Conservation (phyloP, 176 grass and related monocot species). For the Carex myosuroides region DNA sequence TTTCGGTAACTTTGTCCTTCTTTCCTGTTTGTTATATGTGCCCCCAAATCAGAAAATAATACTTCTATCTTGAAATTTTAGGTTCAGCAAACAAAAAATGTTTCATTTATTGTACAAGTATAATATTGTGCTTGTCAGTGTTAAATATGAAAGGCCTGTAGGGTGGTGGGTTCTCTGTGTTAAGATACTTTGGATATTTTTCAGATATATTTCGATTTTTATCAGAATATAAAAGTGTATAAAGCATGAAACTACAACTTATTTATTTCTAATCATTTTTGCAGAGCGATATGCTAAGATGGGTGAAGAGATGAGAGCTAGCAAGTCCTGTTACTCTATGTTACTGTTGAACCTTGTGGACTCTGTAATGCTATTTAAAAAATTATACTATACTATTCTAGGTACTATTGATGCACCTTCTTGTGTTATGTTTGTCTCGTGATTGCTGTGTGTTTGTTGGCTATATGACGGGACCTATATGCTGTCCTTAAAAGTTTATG, state of each 20-base stretch:
- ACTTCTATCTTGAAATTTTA: not conserved
- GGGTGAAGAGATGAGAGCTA: not conserved
- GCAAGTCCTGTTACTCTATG: slow-evolving; percentile 1
- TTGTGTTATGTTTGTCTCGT: not conserved
- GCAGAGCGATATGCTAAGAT: not conserved
- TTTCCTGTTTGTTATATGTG: not conserved
- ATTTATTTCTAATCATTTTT: not conserved
- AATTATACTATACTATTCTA: slow-evolving; percentile 1
- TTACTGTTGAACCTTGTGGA: slow-evolving; percentile 6
- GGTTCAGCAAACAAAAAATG: not conserved
- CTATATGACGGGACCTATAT: slow-evolving; percentile 6
- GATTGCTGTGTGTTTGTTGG: slow-evolving; percentile 11
- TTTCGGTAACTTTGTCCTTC: not conserved
- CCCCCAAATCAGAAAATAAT: not conserved
- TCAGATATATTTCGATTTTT: not conserved
- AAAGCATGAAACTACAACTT: not conserved
- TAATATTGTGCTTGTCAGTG: not conserved
- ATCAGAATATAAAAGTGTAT: not conserved
- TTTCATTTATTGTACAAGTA: not conserved
- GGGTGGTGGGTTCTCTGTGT: not conserved
- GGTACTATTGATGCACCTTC: slow-evolving; percentile 5
- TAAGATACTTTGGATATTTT: not conserved
- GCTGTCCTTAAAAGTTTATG: not conserved
- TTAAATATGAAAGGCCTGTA: not conserved
- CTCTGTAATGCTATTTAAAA: slow-evolving; percentile 7